Percentiles rank a stretch among this genome's conserved stretches.
phyloP scores from a whole-genome alignment of 129 eudicot genomes.

The Artemisia tridentata region DNA sequence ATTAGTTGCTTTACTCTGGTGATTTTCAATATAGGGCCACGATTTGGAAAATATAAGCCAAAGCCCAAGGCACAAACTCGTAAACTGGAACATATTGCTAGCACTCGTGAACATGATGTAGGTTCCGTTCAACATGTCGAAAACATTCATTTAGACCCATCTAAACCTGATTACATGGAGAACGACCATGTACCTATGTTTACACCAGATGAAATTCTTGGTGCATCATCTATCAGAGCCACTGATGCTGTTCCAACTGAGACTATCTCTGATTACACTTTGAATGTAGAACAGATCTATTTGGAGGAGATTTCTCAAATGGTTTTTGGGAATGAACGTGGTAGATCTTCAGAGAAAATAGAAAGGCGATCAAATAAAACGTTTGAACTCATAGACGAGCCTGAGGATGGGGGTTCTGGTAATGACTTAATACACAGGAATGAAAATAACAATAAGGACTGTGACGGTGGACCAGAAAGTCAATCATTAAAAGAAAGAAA shows the following conservation, averaged over 20 bases:
- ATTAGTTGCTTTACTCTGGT: constrained; percentile 11
- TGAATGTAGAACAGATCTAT: constrained; percentile 35
- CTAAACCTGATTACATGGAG: constrained; percentile 35
- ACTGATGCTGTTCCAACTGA: constrained; percentile 36
- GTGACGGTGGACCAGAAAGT: constrained; percentile 42
- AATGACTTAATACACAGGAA: constrained; percentile 24
- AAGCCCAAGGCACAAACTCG: constrained; percentile 52
- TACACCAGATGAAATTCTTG: constrained; percentile 46
- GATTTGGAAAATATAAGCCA: constrained; percentile 51
- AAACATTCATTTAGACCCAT: constrained; percentile 31
- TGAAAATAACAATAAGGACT: constrained; percentile 32
- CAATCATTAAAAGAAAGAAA: constrained; percentile 35
- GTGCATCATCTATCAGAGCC: constrained; percentile 41
- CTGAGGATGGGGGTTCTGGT: constrained; percentile 35
- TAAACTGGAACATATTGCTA: constrained; percentile 24
- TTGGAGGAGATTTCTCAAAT: constrained; percentile 32
- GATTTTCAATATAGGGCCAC: constrained; percentile 34
- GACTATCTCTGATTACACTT: constrained; percentile 34
- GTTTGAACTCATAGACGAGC: constrained; percentile 38
- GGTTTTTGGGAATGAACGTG: constrained; percentile 34
- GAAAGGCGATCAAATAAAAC: constrained; percentile 24
- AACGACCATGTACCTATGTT: constrained; percentile 29
- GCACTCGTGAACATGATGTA: constrained; percentile 23
- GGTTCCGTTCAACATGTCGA: constrained; percentile 31
- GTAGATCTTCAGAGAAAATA: constrained; percentile 35